Percentiles rank a stretch among this genome's conserved stretches.
phyloP scores from a whole-genome alignment of 441 rosid species.

The Kokia cookei region DNA sequence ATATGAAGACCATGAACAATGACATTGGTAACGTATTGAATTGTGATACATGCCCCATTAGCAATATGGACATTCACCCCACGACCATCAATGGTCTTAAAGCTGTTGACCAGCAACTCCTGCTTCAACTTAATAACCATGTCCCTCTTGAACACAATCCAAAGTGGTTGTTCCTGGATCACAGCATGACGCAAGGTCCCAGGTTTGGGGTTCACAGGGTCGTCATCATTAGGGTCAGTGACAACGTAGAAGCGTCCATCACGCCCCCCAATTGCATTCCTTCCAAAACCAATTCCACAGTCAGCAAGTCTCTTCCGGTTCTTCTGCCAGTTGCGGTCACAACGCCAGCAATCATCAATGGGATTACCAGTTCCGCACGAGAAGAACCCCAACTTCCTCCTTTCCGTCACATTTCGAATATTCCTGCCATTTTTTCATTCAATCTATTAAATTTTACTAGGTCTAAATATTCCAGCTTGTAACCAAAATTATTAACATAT shows the following conservation, averaged over 20 bases:
- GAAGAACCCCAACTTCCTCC: conserved; percentile 77
- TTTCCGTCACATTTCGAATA: conserved; percentile 64
- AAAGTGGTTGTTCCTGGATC: conserved; percentile 73
- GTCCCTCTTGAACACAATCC: conserved; percentile 90
- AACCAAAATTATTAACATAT: background rate
- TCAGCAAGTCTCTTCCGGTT: conserved; percentile 91
- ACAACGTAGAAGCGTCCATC: conserved; percentile 86
- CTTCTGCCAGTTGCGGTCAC: conserved; percentile 76
- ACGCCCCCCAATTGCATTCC: conserved; percentile 90
- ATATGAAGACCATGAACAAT: conserved; percentile 86
- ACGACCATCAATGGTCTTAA: conserved; percentile 92
- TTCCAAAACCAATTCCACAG: conserved; percentile 89
- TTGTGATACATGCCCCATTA: conserved; percentile 80
- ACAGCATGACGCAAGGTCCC: conserved; percentile 93
- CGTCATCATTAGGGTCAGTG: conserved; percentile 66
- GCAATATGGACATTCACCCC: conserved; percentile 88
- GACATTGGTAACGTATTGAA: conserved; percentile 79
- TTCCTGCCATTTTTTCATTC: conserved; percentile 36
- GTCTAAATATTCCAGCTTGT: background rate
- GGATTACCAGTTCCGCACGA: conserved; percentile 92
- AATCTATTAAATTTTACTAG: background rate
- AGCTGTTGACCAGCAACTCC: conserved; percentile 82
- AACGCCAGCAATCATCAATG: conserved; percentile 92
- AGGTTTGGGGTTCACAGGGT: conserved; percentile 87
- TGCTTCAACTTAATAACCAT: conserved; percentile 87